Evolutionary conservation across 805 yeast species (phyloP), one percentile per base, ranked within the genome.

Genomic region (Maudiozyma serrabonitensis): DNA sequence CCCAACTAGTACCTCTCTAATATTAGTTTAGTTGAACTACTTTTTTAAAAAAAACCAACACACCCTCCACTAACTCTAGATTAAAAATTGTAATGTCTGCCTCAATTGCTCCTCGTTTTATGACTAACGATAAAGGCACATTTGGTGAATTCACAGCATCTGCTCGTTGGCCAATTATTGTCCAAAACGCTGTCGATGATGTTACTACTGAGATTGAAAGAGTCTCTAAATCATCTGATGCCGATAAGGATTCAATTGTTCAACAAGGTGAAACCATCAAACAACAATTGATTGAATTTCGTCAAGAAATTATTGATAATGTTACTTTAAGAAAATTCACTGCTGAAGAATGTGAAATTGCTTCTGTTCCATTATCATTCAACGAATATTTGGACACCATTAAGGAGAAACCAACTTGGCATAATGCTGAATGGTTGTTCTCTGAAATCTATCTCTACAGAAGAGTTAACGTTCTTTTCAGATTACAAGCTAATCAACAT

Each of bases 401-500:
- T 9, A 56, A 51, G 2, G 59, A 64, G 11, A 37, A 15, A 15
- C 59, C 75, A 47, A 78, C 85, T 15, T 93, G 97, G 97, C 69
- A 72, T 43, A 74, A 82, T 8, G 95, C 91, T 0, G 96, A 95
- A 18, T 93, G 99, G 99, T 70, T 93, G 48, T 84, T 75, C 60
- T 71, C 84, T 41, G 99, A 95, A 66, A 84, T 96, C 65, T 82
- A 84, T 61, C 63, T 93, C 51, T 93, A 93, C 69, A 80, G 95
- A 51, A 65, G 73, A 52, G 68, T 86, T 49, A 77, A 84, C 59
- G 56, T 60, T 1, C 61, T 65, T 37, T 72, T 82, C 58, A 66
- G 69, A 43, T 57, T 60, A 2, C 69, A 66, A 41, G 50, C 72
- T 4, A 9, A 23, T 26, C 34, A 41, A 26, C 59, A 62, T 41